These are phyloP conservation scores for Picea engelmannii DNA, from an alignment of 83 land plant genomes.

Conservation along the genomic window DNA sequence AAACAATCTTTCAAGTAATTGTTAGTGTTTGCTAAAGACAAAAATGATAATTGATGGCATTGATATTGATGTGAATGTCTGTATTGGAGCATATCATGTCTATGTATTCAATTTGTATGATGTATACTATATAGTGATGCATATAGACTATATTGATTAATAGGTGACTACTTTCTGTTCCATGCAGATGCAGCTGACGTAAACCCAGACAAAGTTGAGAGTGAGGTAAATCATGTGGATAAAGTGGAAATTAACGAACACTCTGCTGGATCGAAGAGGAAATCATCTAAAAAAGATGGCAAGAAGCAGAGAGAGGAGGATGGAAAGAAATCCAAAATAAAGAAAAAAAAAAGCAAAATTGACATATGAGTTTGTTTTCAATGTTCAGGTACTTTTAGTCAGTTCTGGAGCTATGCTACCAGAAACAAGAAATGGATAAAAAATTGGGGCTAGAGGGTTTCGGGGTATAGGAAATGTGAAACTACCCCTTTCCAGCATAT, in stretches of 20 bases:
- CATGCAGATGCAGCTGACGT: background rate
- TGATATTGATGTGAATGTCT: no score
- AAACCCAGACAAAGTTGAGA: background rate
- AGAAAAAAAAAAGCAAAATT: conserved; percentile 6
- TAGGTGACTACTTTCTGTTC: background rate
- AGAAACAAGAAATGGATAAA: no score
- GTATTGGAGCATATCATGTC: background rate
- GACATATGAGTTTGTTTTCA: background rate
- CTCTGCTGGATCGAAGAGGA: conserved; percentile 1
- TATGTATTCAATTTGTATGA: background rate
- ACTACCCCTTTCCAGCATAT: background rate
- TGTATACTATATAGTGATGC: background rate
- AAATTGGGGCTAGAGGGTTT: background rate
- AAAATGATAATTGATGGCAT: no score
- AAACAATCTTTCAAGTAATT: no score
- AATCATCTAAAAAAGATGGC: background rate
- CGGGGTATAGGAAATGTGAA: background rate
- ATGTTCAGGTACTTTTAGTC: background rate
- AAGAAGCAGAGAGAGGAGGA: background rate
- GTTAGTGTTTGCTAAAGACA: no score
- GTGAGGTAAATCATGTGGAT: background rate
- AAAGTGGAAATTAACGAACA: background rate
- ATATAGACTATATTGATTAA: no score
- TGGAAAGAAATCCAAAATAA: background rate
- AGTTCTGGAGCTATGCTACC: no score